phyloP scores from a whole-genome alignment of 2,329 filamentous ascomycete genomes.

The Ramularia endophylla region DNA sequence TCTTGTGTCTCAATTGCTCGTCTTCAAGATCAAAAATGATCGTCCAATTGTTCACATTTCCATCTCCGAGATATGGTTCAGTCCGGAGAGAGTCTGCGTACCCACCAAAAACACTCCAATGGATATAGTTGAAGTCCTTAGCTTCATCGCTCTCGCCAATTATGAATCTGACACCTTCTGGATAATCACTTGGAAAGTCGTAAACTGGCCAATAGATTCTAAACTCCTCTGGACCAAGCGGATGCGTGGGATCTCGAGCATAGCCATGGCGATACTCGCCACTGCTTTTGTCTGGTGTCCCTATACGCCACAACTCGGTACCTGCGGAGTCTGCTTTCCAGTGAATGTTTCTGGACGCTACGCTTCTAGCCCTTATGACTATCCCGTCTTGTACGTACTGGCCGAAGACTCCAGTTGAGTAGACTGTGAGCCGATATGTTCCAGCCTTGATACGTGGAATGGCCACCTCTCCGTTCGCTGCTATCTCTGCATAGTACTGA shows the following conservation, averaged over 20 bases:
- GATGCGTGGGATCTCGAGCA: constrained; percentile 42
- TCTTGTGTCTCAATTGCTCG: constrained; percentile 35
- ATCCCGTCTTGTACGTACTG: constrained; percentile 51
- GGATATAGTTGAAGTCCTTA: constrained; percentile 56
- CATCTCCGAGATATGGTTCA: constrained; percentile 38
- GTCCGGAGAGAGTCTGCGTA: constrained; percentile 45
- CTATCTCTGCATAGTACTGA: constrained; percentile 57
- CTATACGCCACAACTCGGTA: constrained; percentile 57
- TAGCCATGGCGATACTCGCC: constrained; percentile 58
- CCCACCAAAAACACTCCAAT: constrained; percentile 60
- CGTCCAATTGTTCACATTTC: constrained; percentile 56
- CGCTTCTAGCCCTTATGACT: constrained; percentile 38
- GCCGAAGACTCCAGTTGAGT: constrained; percentile 57
- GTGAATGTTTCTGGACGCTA: constrained; percentile 34
- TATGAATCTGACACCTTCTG: constrained; percentile 51
- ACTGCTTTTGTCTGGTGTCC: constrained; percentile 55
- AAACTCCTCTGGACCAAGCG: constrained; percentile 52
- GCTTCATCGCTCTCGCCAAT: constrained; percentile 48
- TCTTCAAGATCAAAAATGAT: constrained; percentile 47
- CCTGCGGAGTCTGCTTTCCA: constrained; percentile 54
- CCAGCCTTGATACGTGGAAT: constrained; percentile 53
- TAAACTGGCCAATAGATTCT: constrained; percentile 57
- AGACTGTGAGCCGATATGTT: constrained; percentile 57
- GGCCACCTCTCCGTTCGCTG: constrained; percentile 41
- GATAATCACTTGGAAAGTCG: constrained; percentile 56